phyloP scores from a whole-genome alignment of 1,139 yeast genomes.

The Eremothecium gossypii region DNA sequence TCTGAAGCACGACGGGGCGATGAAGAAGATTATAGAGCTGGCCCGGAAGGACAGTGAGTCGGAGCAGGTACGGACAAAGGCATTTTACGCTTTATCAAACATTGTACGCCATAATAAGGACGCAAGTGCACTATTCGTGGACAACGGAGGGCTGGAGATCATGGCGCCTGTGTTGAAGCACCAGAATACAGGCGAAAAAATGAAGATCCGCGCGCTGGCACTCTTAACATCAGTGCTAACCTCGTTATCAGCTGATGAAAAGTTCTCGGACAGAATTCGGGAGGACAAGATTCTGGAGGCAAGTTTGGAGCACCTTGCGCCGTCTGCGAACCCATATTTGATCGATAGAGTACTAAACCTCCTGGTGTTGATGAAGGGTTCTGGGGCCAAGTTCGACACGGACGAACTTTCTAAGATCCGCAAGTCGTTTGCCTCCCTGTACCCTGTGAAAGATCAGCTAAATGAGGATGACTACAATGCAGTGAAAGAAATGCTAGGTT shows the following conservation, averaged over 20 bases:
- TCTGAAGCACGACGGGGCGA: slow-evolving; percentile 41
- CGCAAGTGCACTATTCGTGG: slow-evolving; percentile 48
- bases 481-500: slow-evolving; percentile 39
- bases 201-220: slow-evolving; percentile 47
- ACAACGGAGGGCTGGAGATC: slow-evolving; percentile 54
- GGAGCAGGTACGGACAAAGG: slow-evolving; percentile 45
- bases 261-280: slow-evolving; percentile 34
- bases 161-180: slow-evolving; percentile 29
- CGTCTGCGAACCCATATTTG: slow-evolving; percentile 41
- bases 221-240: slow-evolving; percentile 50
- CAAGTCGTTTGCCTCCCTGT: slow-evolving; percentile 37
- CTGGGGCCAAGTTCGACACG: slow-evolving; percentile 40
- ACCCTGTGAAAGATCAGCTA: slow-evolving; percentile 37
- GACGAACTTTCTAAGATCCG: slow-evolving; percentile 39
- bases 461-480: slow-evolving; percentile 44
- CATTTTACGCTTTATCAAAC: slow-evolving; percentile 69
- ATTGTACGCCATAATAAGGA: slow-evolving; percentile 60
- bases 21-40: slow-evolving; percentile 38
- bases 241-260: slow-evolving; percentile 36
- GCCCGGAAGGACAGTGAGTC: slow-evolving; percentile 28
- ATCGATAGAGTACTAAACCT: slow-evolving; percentile 55
- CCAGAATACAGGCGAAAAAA: slow-evolving; percentile 28
- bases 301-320: slow-evolving; percentile 33
- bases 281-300: slow-evolving; percentile 35
- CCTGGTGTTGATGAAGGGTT: slow-evolving; percentile 39